phyloP scores from a whole-genome alignment of 352 stramenopile species.

The Aphanomyces euteiches region DNA sequence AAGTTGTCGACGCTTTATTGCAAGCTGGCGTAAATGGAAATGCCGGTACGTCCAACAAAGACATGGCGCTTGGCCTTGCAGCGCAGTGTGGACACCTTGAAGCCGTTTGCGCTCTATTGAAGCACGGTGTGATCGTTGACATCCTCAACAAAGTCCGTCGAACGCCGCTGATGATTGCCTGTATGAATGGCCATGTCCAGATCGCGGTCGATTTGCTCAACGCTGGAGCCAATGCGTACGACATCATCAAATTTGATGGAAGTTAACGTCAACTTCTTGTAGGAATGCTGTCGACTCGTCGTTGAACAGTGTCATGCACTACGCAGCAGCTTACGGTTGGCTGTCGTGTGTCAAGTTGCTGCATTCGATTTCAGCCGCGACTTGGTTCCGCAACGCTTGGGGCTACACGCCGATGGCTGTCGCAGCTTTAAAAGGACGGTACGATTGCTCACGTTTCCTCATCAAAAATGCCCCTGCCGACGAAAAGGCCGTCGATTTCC shows the following conservation, averaged over 20 bases:
- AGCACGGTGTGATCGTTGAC: slow-evolving; percentile 54
- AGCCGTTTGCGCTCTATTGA: slow-evolving; percentile 48
- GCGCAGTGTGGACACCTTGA: slow-evolving; percentile 55
- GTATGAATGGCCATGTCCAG: slow-evolving; percentile 67
- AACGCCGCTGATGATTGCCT: slow-evolving; percentile 65
- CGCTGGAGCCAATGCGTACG: slow-evolving; percentile 51
- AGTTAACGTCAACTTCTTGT: neutral
- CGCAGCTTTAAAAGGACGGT: slow-evolving; percentile 59
- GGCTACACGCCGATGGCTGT: slow-evolving; percentile 68
- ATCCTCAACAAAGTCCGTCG: slow-evolving; percentile 71
- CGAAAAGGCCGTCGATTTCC: slow-evolving; percentile 63
- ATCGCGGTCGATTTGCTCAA: slow-evolving; percentile 61
- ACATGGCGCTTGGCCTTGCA: slow-evolving; percentile 55
- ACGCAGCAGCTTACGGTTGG: slow-evolving; percentile 74
- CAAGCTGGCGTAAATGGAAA: slow-evolving; percentile 54
- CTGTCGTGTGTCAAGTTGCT: slow-evolving; percentile 59
- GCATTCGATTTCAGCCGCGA: slow-evolving; percentile 48
- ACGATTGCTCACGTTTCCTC: slow-evolving; percentile 58
- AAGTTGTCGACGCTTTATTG: slow-evolving; percentile 50
- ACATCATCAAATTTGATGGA: neutral
- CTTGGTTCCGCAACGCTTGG: slow-evolving; percentile 72
- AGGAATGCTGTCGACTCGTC: slow-evolving; percentile 68
- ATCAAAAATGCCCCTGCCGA: slow-evolving; percentile 49
- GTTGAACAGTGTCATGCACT: slow-evolving; percentile 71
- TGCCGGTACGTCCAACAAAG: slow-evolving; percentile 46